Evolutionary conservation across 495 filamentous ascomycete genomes (phyloP).

Genomic region (Physcia stellaris): DNA sequence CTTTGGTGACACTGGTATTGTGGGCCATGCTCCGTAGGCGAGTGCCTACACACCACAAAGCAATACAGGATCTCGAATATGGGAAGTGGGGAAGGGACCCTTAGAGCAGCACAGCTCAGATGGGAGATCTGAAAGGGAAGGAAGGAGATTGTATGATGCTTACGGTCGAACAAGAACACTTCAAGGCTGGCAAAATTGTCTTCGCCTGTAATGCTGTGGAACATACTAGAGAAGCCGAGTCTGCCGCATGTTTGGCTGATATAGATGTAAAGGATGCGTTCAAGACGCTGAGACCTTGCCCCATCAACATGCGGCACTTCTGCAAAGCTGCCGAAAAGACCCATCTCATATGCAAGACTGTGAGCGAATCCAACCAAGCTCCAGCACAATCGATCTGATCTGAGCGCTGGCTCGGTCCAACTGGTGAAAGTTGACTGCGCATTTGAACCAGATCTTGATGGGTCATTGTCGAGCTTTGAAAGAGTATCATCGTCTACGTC

Average conservation of each 20-base stretch:
- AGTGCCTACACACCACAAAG: too few relatives aligned
- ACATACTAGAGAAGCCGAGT: slow-evolving; percentile 86
- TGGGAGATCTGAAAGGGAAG: too few relatives aligned
- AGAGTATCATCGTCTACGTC: slow-evolving; percentile 29
- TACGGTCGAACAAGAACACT: slow-evolving; percentile 24
- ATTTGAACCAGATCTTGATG: slow-evolving; percentile 2
- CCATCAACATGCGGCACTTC: slow-evolving; percentile 2
- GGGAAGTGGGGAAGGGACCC: too few relatives aligned
- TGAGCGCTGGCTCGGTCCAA: slow-evolving; percentile 93
- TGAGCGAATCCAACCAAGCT: slow-evolving; percentile 88
- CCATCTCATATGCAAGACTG: slow-evolving; percentile 81
- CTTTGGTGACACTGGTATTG: too few relatives aligned
- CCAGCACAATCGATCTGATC: slow-evolving; percentile 97
- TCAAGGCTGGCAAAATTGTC: slow-evolving; percentile 4
- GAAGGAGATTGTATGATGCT: slow-evolving; percentile 36
- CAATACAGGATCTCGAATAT: too few relatives aligned
- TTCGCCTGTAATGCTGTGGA: slow-evolving; percentile 48
- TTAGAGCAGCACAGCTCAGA: too few relatives aligned
- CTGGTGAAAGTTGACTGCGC: slow-evolving; percentile 57
- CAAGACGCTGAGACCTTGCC: slow-evolving; percentile 61
- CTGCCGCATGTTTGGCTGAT: slow-evolving; percentile 84
- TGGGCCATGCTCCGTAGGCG: too few relatives aligned
- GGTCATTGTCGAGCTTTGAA: not conserved
- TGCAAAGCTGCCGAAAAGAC: slow-evolving; percentile 65
- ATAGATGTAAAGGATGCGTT: slow-evolving; percentile 75